Evolutionary conservation across 345 rosid genomes (phyloP).

Genomic region (Linum usitatissimum): DNA sequence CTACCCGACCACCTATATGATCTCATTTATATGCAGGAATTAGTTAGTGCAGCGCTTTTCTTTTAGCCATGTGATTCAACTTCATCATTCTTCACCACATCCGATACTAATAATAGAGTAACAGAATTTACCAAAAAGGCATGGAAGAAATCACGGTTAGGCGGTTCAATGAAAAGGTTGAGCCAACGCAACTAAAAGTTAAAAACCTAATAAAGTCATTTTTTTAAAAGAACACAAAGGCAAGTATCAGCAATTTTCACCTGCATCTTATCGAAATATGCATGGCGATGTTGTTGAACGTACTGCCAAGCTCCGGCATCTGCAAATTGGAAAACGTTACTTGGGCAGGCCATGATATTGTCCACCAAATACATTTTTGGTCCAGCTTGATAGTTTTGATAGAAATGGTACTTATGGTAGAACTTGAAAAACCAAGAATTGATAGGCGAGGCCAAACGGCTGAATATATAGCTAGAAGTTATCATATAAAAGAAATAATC

Average conservation of each 20-base stretch:
- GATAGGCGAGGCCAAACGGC: background rate
- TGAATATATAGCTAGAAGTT: background rate
- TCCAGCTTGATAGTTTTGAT: background rate
- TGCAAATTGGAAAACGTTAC: conserved; percentile 22
- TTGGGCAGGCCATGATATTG: background rate
- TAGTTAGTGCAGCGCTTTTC: background rate
- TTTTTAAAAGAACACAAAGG: too few species aligned
- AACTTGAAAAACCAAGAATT: background rate
- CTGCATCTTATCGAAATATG: conserved; percentile 94
- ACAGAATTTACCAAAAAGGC: too few species aligned
- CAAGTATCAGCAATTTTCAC: conserved; percentile 18
- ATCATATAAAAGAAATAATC: too few species aligned
- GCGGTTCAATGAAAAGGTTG: background rate
- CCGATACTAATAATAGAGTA: background rate
- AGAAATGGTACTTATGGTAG: background rate
- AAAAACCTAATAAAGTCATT: background rate
- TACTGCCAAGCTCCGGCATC: conserved; percentile 88
- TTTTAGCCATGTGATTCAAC: background rate
- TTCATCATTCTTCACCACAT: background rate
- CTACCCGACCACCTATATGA: background rate
- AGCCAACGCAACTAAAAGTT: background rate
- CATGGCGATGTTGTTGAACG: conserved; percentile 71
- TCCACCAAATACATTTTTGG: background rate
- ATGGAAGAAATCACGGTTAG: too few species aligned
- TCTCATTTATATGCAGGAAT: background rate